Evolutionary conservation across 805 yeast genomes (phyloP).

Genomic region (Starmerella stigmatis): DNA sequence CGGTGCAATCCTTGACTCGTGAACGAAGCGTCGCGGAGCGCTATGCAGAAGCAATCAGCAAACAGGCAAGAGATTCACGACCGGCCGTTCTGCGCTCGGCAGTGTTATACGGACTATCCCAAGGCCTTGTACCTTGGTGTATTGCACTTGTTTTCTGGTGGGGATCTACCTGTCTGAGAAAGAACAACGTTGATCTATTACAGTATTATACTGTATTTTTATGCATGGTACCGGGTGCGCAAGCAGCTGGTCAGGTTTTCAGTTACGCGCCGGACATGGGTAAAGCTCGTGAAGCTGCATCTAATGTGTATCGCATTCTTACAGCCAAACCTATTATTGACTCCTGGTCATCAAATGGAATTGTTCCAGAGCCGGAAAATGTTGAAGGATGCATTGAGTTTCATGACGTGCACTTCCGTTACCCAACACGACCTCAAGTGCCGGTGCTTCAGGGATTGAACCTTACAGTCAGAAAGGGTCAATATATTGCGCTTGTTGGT

Average conservation of each 20-base stretch:
- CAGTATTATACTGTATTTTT: slow-evolving; percentile 35
- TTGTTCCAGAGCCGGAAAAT: slow-evolving; percentile 25
- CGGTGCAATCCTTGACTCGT: slow-evolving; percentile 36
- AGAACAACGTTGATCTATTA: slow-evolving; percentile 26
- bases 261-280: slow-evolving; percentile 38
- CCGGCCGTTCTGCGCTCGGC: slow-evolving; percentile 29
- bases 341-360: slow-evolving; percentile 27
- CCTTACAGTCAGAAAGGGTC: slow-evolving; percentile 39
- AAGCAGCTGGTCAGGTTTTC: slow-evolving; percentile 35
- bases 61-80: slow-evolving; percentile 28
- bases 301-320: slow-evolving; percentile 29
- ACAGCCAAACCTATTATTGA: slow-evolving; percentile 32
- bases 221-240: slow-evolving; percentile 35
- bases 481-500: slow-evolving; percentile 57
- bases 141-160: slow-evolving; percentile 37
- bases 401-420: slow-evolving; percentile 49
- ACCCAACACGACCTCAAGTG: slow-evolving; percentile 48
- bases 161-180: slow-evolving; percentile 32
- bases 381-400: slow-evolving; percentile 47
- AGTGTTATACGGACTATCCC: slow-evolving; percentile 31
- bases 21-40: slow-evolving; percentile 31
- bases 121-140: slow-evolving; percentile 34
- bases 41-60: slow-evolving; percentile 27
- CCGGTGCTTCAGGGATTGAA: slow-evolving; percentile 43
- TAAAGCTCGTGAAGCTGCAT: slow-evolving; percentile 34